Evolutionary conservation across 2,329 filamentous ascomycete genomes (phyloP).

Genomic region (Stagonosporopsis cucurbitacearum): DNA sequence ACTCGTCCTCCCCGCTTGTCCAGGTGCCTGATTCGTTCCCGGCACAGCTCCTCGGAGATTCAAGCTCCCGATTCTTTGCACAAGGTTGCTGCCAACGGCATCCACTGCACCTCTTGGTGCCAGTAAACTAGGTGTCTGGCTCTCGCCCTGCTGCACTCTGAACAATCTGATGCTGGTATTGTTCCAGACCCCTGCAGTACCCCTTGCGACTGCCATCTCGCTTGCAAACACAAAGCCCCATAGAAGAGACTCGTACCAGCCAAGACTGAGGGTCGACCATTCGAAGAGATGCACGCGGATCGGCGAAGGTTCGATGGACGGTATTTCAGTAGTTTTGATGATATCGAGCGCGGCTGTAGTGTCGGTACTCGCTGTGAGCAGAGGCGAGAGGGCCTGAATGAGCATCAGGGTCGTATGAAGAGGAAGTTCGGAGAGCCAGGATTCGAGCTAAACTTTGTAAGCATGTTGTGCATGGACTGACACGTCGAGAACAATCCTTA

Average conservation of each 20-base stretch:
- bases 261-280: constrained; percentile 87
- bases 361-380: constrained; percentile 57
- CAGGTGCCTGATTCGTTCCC: constrained; percentile 25
- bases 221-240: constrained; percentile 93
- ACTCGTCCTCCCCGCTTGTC: constrained; percentile 30
- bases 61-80: constrained; percentile 82
- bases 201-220: constrained; percentile 86
- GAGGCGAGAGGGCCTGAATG: constrained; percentile 66
- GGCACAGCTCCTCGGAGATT: constrained; percentile 64
- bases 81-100: constrained; percentile 88
- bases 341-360: constrained; percentile 53
- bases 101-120: constrained; percentile 91
- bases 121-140: constrained; percentile 79
- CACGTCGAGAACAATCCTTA: constrained; percentile 43
- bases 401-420: constrained; percentile 84
- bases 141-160: constrained; percentile 82
- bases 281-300: constrained; percentile 88
- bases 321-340: constrained; percentile 68
- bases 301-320: constrained; percentile 75
- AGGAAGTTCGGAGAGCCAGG: constrained; percentile 89
- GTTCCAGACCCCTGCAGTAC: constrained; percentile 93
- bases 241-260: constrained; percentile 94
- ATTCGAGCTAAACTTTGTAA: constrained; percentile 70
- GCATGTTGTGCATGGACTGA: constrained; percentile 4
- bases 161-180: constrained; percentile 88